Evolutionary conservation across 352 stramenopile species (phyloP).

Genomic region (Pythium pyrilobum): DNA sequence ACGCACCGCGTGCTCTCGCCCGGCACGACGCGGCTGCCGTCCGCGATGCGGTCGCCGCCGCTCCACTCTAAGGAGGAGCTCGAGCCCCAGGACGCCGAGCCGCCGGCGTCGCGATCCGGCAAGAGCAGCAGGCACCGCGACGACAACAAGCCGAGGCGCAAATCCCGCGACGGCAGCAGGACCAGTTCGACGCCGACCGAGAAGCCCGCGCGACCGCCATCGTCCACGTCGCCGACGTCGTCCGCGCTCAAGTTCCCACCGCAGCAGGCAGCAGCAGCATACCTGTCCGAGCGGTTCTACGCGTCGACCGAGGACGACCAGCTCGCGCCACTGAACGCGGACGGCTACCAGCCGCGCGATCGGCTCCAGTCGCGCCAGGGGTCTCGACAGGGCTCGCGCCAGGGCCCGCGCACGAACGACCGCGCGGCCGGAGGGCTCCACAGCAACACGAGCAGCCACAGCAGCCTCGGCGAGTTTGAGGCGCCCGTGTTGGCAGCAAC

Average conservation of each 20-base stretch:
- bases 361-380: conserved; percentile 73
- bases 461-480: conserved; percentile 43
- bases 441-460: conserved; percentile 20
- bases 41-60: conserved; percentile 28
- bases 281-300: conserved; percentile 15
- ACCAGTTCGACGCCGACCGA: not conserved
- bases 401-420: conserved; percentile 33
- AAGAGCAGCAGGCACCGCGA: conserved; percentile 12
- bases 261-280: not conserved
- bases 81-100: conserved; percentile 6
- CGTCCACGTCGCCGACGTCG: not conserved
- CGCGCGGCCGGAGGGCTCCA: not conserved
- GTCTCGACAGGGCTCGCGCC: conserved; percentile 57
- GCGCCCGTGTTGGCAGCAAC: too few relatives aligned
- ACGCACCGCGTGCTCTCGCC: conserved; percentile 24
- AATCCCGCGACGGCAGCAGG: conserved; percentile 31
- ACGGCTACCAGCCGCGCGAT: conserved; percentile 63
- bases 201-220: not conserved
- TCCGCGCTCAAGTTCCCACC: not conserved
- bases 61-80: conserved; percentile 8
- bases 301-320: conserved; percentile 27
- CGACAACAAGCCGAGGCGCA: conserved; percentile 25
- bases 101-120: not conserved
- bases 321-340: conserved; percentile 29
- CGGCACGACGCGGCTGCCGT: conserved; percentile 27